These are phyloP conservation scores for Quercus wislizeni DNA, from an alignment of 306 rosid species.

Conservation along the genomic window DNA sequence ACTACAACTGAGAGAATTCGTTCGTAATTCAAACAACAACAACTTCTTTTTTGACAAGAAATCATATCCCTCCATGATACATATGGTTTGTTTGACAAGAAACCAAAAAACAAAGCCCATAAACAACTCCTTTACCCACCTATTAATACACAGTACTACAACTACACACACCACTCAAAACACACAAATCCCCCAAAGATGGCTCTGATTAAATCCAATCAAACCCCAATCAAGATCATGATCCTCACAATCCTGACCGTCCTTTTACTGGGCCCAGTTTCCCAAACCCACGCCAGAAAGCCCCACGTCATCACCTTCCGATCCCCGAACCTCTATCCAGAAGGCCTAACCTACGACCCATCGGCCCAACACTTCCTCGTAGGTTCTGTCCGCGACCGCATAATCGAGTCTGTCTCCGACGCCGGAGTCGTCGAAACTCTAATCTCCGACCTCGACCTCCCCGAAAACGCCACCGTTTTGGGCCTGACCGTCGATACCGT, in stretches of 20 bases:
- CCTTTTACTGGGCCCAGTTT: constrained; percentile 10
- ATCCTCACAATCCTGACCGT: constrained; percentile 6
- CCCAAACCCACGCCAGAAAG: constrained; percentile 32
- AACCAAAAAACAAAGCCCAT: neutral
- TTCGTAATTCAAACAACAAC: neutral
- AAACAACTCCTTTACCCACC: too few species aligned
- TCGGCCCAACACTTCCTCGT: constrained; percentile 58
- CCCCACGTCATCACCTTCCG: constrained; percentile 68
- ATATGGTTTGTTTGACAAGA: constrained; percentile 10
- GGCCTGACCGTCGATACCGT: constrained; percentile 66
- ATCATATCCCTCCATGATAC: neutral
- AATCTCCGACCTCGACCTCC: constrained; percentile 60
- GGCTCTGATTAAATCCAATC: constrained; percentile 7
- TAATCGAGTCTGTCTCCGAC: constrained; percentile 57
- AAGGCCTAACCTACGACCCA: constrained; percentile 72
- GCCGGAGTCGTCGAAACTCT: constrained; percentile 66
- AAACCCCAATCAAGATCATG: neutral
- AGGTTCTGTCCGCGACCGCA: constrained; percentile 58
- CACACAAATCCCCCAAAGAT: neutral
- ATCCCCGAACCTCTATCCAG: constrained; percentile 70
- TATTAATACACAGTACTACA: too few species aligned
- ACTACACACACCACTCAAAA: neutral
- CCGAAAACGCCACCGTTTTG: constrained; percentile 54
- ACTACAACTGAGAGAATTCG: neutral
- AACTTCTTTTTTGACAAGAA: constrained; percentile 1